phyloP scores from a whole-genome alignment of 257 asterid species.

The Verbena officinalis region DNA sequence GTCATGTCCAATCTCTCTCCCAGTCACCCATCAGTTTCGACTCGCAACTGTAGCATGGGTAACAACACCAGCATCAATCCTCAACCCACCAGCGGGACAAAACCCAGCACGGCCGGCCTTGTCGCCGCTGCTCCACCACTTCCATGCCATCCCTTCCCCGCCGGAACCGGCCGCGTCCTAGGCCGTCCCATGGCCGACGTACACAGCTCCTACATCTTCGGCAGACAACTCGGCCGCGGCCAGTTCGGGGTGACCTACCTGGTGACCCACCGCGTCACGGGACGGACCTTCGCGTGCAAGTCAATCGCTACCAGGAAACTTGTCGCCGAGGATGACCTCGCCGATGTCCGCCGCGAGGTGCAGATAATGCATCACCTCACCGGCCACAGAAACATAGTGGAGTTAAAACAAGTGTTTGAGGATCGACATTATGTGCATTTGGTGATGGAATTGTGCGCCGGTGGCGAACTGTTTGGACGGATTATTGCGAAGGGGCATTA shows the following conservation, averaged over 20 bases:
- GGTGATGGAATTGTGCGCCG: conserved; percentile 76
- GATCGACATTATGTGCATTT: conserved; percentile 62
- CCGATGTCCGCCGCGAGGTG: conserved; percentile 78
- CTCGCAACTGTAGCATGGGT: conserved; percentile 45
- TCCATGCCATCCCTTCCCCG: conserved; percentile 45
- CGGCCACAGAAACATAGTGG: conserved; percentile 71
- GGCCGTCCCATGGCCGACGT: conserved; percentile 71
- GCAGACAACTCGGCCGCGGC: conserved; percentile 80
- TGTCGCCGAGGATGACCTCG: conserved; percentile 50
- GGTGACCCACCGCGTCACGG: conserved; percentile 59
- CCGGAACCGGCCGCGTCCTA: conserved; percentile 61
- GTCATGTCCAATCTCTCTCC: background rate
- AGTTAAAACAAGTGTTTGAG: conserved; percentile 70
- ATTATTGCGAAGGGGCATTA: conserved; percentile 71
- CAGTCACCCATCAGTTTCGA: conserved; percentile 29
- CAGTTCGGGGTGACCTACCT: conserved; percentile 80
- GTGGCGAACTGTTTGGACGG: conserved; percentile 80
- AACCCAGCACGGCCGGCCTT: conserved; percentile 33
- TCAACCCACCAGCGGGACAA: conserved; percentile 25
- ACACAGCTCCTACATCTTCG: conserved; percentile 56
- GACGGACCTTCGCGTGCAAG: conserved; percentile 61
- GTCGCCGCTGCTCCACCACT: conserved; percentile 52
- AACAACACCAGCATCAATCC: conserved; percentile 45
- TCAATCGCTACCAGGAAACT: conserved; percentile 75
- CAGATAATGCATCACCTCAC: conserved; percentile 89